A percentile compares a stretch with the other conserved stretches of the same genome.
phyloP scores from a whole-genome alignment of 768 basidiomycete genomes.

The Trametes cinnabarina region DNA sequence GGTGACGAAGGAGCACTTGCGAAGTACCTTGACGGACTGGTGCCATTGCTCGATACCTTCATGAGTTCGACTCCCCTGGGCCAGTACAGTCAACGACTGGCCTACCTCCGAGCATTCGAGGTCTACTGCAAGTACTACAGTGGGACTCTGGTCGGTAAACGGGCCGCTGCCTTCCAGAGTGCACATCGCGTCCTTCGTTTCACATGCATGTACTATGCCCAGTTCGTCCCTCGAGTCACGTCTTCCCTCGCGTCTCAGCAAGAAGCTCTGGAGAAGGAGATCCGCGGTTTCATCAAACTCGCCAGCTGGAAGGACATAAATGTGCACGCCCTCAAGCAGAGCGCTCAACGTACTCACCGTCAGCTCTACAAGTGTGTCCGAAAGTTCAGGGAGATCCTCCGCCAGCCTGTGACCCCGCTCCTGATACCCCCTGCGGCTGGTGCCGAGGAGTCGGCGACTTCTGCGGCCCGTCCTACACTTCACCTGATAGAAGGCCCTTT shows the following conservation, averaged over 20 bases:
- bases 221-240: conserved; percentile 51
- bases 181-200: conserved; percentile 60
- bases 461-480: neutral
- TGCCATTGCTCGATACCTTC: conserved; percentile 81
- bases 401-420: conserved; percentile 52
- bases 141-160: conserved; percentile 31
- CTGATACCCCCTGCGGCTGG: neutral
- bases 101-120: conserved; percentile 68
- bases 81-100: conserved; percentile 69
- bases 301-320: conserved; percentile 99
- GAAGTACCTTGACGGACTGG: conserved; percentile 59
- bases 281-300: conserved; percentile 84
- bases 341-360: conserved; percentile 86
- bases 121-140: conserved; percentile 42
- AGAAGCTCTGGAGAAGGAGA: conserved; percentile 68
- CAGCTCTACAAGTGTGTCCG: conserved; percentile 88
- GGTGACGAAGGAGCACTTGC: conserved; percentile 35
- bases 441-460: neutral
- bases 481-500: neutral
- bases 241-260: conserved; percentile 56
- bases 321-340: conserved; percentile 87
- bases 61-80: conserved; percentile 76
- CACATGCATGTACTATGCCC: conserved; percentile 59
- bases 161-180: conserved; percentile 27
- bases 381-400: conserved; percentile 89